A percentile compares a stretch with the other conserved stretches of the same genome.
phyloP scores from a whole-genome alignment of 768 basidiomycete genomes.

The Cantharellus anzutake region DNA sequence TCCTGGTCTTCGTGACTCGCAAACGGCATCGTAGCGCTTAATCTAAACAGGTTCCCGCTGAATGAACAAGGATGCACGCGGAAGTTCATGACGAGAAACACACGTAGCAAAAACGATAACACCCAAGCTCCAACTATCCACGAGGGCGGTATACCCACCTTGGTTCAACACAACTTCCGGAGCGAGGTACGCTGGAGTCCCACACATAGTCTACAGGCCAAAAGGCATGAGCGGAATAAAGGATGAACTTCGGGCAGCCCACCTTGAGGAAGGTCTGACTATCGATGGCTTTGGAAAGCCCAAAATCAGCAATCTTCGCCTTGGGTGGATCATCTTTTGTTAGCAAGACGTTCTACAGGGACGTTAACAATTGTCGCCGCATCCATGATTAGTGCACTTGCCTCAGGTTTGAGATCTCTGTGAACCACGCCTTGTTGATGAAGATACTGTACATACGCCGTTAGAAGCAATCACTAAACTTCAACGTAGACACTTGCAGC shows the following conservation, averaged over 20 bases:
- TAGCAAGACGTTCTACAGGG: conserved; percentile 57
- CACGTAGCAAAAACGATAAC: conserved; percentile 89
- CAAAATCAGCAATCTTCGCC: conserved; percentile 91
- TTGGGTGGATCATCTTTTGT: conserved; percentile 46
- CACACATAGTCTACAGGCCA: conserved; percentile 65
- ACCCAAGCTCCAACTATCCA: conserved; percentile 94
- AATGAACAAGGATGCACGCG: no score
- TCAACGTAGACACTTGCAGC: conserved; percentile 11
- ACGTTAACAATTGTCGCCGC: neutral
- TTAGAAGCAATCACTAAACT: neutral
- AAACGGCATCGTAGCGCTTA: no score
- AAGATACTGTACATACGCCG: conserved; percentile 8
- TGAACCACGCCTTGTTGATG: conserved; percentile 59
- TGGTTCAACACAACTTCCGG: conserved; percentile 59
- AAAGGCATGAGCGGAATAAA: conserved; percentile 1
- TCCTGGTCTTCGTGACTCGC: no score
- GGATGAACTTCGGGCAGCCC: conserved; percentile 12
- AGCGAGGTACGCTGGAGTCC: conserved; percentile 86
- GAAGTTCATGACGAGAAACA: no score
- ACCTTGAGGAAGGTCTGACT: conserved; percentile 60
- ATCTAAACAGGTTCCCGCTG: no score
- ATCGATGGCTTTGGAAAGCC: conserved; percentile 82
- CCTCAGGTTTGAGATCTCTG: conserved; percentile 73
- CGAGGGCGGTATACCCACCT: conserved; percentile 62
- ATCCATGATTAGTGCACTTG: neutral